Evolutionary conservation across 2,329 filamentous ascomycete genomes (phyloP).

Genomic region (Cadophora sp.): DNA sequence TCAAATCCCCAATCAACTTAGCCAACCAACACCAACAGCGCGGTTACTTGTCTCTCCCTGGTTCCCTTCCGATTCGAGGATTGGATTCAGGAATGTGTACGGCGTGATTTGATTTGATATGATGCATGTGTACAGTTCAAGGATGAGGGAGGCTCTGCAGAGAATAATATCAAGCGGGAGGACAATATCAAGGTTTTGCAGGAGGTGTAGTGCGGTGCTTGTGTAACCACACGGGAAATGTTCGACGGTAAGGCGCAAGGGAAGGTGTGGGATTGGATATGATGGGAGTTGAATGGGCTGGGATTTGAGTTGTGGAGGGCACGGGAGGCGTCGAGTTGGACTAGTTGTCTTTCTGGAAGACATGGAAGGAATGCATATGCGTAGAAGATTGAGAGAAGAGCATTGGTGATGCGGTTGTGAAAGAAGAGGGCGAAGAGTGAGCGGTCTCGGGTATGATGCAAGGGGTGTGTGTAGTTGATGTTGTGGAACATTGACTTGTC

Average conservation of each 20-base stretch:
- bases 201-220: background rate
- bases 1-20: too few species aligned
- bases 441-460: constrained; percentile 4
- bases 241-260: background rate
- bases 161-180: constrained; percentile 1
- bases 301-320: too few species aligned
- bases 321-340: too few species aligned
- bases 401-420: background rate
- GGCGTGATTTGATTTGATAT: too few species aligned
- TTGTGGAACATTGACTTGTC: background rate
- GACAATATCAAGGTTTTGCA: background rate
- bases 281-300: too few species aligned
- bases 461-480: background rate
- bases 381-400: background rate
- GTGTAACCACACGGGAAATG: background rate
- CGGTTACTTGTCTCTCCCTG: too few species aligned
- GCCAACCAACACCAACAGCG: background rate
- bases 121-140: too few species aligned
- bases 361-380: background rate
- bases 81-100: too few species aligned
- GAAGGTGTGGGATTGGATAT: background rate
- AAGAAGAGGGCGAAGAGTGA: too few species aligned
- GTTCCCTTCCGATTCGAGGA: too few species aligned
- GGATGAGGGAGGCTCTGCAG: background rate
- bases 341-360: background rate